phyloP scores from a whole-genome alignment of 257 asterid species.

The Primulina huaijiensis region DNA sequence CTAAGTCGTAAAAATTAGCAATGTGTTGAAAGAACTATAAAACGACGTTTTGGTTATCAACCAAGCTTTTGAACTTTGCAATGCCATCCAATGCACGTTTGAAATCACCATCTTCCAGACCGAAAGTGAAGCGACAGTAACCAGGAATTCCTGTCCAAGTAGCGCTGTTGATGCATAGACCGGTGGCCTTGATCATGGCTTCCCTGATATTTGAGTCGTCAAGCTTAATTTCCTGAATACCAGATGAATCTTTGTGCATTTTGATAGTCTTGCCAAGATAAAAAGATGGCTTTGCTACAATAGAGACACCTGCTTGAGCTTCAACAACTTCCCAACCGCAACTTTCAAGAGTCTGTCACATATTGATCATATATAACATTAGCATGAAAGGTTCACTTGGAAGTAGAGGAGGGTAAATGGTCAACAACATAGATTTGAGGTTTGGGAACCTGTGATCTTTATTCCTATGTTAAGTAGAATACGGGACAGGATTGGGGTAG shows the following conservation, averaged over 20 bases:
- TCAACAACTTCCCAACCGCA: slow-evolving; percentile 91
- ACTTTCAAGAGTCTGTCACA: slow-evolving; percentile 56
- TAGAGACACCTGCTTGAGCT: slow-evolving; percentile 71
- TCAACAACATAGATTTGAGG: not conserved
- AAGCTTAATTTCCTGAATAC: slow-evolving; percentile 46
- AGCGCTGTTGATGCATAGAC: slow-evolving; percentile 87
- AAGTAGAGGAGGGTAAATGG: not conserved
- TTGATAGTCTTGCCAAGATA: slow-evolving; percentile 65
- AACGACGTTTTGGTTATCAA: not conserved
- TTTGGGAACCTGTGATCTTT: not conserved
- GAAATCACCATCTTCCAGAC: slow-evolving; percentile 69
- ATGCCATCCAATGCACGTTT: slow-evolving; percentile 54
- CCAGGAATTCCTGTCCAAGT: slow-evolving; percentile 92
- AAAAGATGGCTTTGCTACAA: slow-evolving; percentile 77
- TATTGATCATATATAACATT: slow-evolving; percentile 18
- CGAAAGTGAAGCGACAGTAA: slow-evolving; percentile 82
- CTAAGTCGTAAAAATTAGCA: not conserved
- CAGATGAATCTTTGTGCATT: slow-evolving; percentile 28
- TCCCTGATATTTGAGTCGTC: slow-evolving; percentile 82
- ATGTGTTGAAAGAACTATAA: not conserved
- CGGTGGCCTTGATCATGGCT: slow-evolving; percentile 66
- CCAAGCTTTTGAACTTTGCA: not conserved
- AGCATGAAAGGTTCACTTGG: not conserved
- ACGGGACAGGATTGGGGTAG: not conserved
- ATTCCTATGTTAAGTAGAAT: not conserved